Percentiles rank a stretch among this genome's conserved stretches.
phyloP scores from a whole-genome alignment of 2,329 filamentous ascomycete genomes.

The Fusarium torulosum region DNA sequence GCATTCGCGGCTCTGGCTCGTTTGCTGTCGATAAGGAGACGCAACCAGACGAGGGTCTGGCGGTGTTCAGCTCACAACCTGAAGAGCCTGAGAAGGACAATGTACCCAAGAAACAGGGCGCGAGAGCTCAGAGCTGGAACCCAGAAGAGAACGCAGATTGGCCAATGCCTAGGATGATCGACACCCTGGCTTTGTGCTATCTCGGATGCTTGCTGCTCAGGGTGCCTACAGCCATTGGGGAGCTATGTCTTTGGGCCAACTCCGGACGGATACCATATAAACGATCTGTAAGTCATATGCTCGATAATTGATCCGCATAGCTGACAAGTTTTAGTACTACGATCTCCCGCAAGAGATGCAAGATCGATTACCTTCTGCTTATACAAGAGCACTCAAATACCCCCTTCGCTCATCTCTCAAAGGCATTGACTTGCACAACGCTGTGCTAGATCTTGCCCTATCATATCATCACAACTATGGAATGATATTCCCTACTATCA shows the following conservation, averaged over 20 bases:
- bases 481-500: conserved; percentile 79
- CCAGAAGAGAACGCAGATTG: conserved; percentile 61
- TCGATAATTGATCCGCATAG: not conserved
- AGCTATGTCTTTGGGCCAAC: conserved; percentile 77
- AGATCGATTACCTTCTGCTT: conserved; percentile 71
- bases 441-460: conserved; percentile 70
- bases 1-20: conserved; percentile 63
- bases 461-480: conserved; percentile 77
- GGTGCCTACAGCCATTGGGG: conserved; percentile 80
- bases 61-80: conserved; percentile 58
- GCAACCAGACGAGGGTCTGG: conserved; percentile 47
- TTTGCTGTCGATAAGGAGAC: conserved; percentile 48
- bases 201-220: conserved; percentile 80
- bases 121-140: conserved; percentile 59
- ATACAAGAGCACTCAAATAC: conserved; percentile 70
- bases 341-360: conserved; percentile 74
- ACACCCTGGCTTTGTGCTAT: conserved; percentile 84
- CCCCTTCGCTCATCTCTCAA: conserved; percentile 57
- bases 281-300: conserved; percentile 66
- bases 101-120: conserved; percentile 36
- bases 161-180: conserved; percentile 75
- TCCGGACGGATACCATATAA: conserved; percentile 78
- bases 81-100: conserved; percentile 35
- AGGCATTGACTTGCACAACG: conserved; percentile 72
- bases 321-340: conserved; percentile 58